Evolutionary conservation across 1,284 basidiomycete genomes (phyloP), one percentile per base, ranked within the genome.

Genomic region (Pulchroboletus neoregius): DNA sequence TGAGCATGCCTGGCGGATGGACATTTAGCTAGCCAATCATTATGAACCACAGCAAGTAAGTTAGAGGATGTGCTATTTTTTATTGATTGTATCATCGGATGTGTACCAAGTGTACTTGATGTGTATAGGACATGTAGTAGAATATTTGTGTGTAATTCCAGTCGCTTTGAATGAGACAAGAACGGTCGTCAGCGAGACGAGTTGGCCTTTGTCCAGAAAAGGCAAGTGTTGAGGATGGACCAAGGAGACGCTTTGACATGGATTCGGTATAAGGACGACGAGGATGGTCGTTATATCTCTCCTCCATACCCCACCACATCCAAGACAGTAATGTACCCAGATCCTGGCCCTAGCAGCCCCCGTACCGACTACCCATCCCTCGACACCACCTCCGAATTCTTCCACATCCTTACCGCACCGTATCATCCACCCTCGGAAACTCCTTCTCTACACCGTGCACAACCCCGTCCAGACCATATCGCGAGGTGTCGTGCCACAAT

Each of bases 1-100:
- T 53, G 46, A 62, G 63, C 44, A 70, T 71, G 67, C 69, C 67
- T 38, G 66, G 68, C 12, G 63, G 61, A 41, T 71, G 69, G 68
- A 59, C 55, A 13, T 60, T 58, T 35, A 43, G 23, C 36, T 66
- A 50, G 45, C 40, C 40, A 32, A 33, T 28, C 32, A 15, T 15
- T 11, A 41, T 24, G 39, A 13, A 39, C 37, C 9, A 45, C 23
- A 24, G 24, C 16, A 39, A 43, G 18, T 18, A 41, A 24, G 15
- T 35, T 39, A 9, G 26, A 11, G 31, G 9, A 33, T 48, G 39
- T 45, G 23, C 30, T 32, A 27, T 44, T 45, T 43, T 49, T 30
- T 39, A 13, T 18, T 15, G 7, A n/a, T 35, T 60, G 61, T 58
- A 61, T 41, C n/a, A 42, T 54, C 28, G 61, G 38, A 58, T 47